A percentile compares a stretch with the other conserved stretches of the same genome.
phyloP scores from a whole-genome alignment of 2,329 filamentous ascomycete genomes.

The Rhynchosporium graminicola region DNA sequence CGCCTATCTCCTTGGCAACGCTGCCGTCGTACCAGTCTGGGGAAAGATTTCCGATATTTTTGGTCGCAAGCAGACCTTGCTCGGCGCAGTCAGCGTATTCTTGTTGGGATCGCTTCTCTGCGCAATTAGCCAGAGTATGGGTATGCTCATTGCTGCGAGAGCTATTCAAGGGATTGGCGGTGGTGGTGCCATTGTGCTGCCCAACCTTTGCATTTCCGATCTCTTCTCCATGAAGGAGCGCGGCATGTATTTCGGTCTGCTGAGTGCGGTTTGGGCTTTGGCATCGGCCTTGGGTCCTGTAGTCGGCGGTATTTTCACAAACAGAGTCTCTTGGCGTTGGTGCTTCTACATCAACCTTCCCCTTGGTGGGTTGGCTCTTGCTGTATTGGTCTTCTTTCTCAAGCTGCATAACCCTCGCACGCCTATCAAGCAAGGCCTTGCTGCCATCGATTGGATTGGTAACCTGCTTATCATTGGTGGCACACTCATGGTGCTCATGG shows the following conservation, averaged over 20 bases:
- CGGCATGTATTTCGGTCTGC: slow-evolving; percentile 44
- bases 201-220: slow-evolving; percentile 65
- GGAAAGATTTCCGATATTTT: background rate
- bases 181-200: slow-evolving; percentile 63
- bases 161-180: slow-evolving; percentile 64
- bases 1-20: background rate
- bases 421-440: slow-evolving; percentile 57
- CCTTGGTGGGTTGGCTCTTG: slow-evolving; percentile 42
- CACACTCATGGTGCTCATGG: slow-evolving; percentile 80
- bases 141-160: slow-evolving; percentile 62
- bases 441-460: slow-evolving; percentile 60
- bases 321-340: slow-evolving; percentile 61
- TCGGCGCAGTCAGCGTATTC: slow-evolving; percentile 62
- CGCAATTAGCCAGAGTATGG: slow-evolving; percentile 56
- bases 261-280: slow-evolving; percentile 65
- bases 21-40: background rate
- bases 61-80: slow-evolving; percentile 62
- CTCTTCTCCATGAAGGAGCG: slow-evolving; percentile 51
- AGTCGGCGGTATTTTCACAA: slow-evolving; percentile 61
- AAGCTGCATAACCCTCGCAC: slow-evolving; percentile 63
- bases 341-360: slow-evolving; percentile 58
- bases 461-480: slow-evolving; percentile 66
- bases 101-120: slow-evolving; percentile 63
- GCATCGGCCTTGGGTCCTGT: slow-evolving; percentile 61
- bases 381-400: slow-evolving; percentile 53